These are phyloP conservation scores for Podila epicladia DNA, from an alignment of 192 early-diverging fungal genomes.

Conservation along the genomic window DNA sequence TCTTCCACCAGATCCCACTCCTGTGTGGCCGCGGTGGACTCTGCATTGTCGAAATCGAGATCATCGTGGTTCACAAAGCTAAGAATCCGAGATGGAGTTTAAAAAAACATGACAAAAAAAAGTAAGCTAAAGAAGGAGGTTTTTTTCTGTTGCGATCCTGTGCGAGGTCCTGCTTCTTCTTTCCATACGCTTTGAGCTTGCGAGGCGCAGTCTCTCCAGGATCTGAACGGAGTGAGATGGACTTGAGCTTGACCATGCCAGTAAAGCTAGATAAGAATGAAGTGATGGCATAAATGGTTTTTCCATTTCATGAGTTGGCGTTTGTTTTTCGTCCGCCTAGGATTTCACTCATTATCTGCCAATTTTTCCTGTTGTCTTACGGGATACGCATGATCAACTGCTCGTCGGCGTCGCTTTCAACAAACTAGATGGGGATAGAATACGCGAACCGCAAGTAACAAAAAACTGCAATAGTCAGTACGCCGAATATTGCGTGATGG, in stretches of 20 bases:
- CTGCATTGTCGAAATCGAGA: slow-evolving; percentile 90
- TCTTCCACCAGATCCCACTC: slow-evolving; percentile 82
- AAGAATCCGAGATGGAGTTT: not conserved
- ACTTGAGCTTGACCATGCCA: slow-evolving; percentile 89
- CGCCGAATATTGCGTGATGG: too few species aligned
- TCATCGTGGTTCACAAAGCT: slow-evolving; percentile 91
- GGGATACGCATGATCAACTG: slow-evolving; percentile 92
- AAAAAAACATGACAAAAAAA: not conserved
- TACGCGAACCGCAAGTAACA: not conserved
- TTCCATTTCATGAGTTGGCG: too few species aligned
- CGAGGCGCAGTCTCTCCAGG: slow-evolving; percentile 68
- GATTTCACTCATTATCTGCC: not conserved
- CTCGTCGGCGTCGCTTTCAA: slow-evolving; percentile 90
- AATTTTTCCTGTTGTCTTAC: slow-evolving; percentile 48
- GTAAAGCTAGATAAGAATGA: slow-evolving; percentile 71
- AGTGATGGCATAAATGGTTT: not conserved
- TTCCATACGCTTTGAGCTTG: slow-evolving; percentile 76
- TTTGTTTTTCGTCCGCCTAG: not conserved
- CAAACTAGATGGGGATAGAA: slow-evolving; percentile 47
- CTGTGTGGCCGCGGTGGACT: slow-evolving; percentile 75
- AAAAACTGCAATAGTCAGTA: not conserved
- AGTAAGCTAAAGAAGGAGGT: not conserved
- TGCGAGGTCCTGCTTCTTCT: too few species aligned
- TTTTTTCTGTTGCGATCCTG: not conserved
- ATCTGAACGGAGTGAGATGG: slow-evolving; percentile 81